Evolutionary conservation across 176 grass and related monocot species (phyloP), one percentile per base, ranked within the genome.

Genomic region (Thalia dealbata): DNA sequence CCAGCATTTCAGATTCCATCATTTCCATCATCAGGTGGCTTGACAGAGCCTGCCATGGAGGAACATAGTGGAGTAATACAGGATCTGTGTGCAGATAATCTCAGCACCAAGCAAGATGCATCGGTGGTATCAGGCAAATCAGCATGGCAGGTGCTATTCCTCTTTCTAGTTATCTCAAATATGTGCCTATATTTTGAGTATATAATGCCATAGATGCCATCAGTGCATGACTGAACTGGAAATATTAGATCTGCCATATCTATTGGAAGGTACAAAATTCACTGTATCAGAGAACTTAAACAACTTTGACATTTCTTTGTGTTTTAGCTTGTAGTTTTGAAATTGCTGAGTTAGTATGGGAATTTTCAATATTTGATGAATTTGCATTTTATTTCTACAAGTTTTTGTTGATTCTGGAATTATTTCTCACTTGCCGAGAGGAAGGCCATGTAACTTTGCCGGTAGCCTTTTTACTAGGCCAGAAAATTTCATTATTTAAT

Each of bases 31-130:
- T 76, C 61, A 83, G 67, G 72, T 79, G 14, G 69, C 12, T 74
- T 79, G 22, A 77, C 77, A 62, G 77, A 72, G 61, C 73, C 73
- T 61, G 83, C 80, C 66, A 86, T 71, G 75, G 76, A 78, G 71
- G 87, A 78, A 67, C 81, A 65, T 66, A 82, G 72, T 75, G 75
- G 73, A 81, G 79, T 74, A 69, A 79, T 84, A 71, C 87, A 86
- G 72, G 82, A 84, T 50, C 60, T 82, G 18, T 92, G 87, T 83
- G 90, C 80, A 56, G 82, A 84, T 69, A 76, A 85, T 73, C 78
- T 86, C 38, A 84, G 79, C 32, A 68, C 83, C 45, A 84, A 85
- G 35, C 85, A 88, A 82, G 35, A 87, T 69, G 79, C 71, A 0
- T 72, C 84, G 16, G 75, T 51, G 75, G 77, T 82, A 77, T 81